Evolutionary conservation across 2,329 filamentous ascomycete genomes (phyloP), one percentile per base, ranked within the genome.

Genomic region (Penicillium freii): DNA sequence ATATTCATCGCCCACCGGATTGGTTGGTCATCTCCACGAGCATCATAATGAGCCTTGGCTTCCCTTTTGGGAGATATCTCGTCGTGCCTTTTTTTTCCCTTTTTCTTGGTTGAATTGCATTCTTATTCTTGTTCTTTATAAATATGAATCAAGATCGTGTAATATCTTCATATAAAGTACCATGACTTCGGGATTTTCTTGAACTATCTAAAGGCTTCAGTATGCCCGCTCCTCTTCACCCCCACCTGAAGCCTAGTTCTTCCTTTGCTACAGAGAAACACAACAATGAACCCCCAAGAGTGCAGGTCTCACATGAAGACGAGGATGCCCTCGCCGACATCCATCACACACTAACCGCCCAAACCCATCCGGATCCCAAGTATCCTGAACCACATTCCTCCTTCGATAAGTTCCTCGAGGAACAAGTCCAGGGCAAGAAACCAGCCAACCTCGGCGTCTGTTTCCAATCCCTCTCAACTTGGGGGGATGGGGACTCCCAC

Each of bases 361-460:
- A 59, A 17, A 62, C 51, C 23, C 53, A 54, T 5, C 31, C 33
- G 19, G 34, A 51, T 15, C 63, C 55, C 23, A 47, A 56, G 17
- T 71, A 73, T 54, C 34, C 69, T 6, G 71, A 73, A 44, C 71
- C 71, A 1, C 86, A 85, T 13, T 90, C 90, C 52, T 81, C 87
- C 34, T 81, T 91, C 9, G 83, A 83, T 44, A 77, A 83, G 19
- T 91, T 91, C 67, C 84, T 91, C 73, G 83, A 84, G 34, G 84
- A 88, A 63, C 88, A 88, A 2, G 84, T 88, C 64, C 87, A 90
- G 51, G 68, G 83, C 7, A 77, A 77, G 45, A 87, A 87, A 0
- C 81, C 84, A 9, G 90, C 91, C 71, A 88, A 86, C 66, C 83
- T 92, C 5, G 89, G 89, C 2, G 86, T 92, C 1, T 78, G 90